Evolutionary conservation across 2,329 filamentous ascomycete genomes (phyloP).

Genomic region (Cadophora luteo-olivacea): DNA sequence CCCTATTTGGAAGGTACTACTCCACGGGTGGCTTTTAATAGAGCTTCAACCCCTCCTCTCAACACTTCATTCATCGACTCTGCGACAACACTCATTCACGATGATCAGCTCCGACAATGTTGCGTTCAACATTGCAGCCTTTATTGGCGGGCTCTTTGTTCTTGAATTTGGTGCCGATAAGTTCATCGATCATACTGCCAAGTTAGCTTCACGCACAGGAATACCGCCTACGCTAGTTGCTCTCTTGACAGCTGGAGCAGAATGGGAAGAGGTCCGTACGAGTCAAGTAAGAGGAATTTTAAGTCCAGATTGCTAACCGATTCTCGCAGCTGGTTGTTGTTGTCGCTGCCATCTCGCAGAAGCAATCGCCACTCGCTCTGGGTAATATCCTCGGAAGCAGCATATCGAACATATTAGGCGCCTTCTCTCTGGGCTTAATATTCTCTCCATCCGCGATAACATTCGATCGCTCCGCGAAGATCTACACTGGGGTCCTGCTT

Average conservation of each 20-base stretch:
- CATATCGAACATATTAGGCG: conserved; percentile 62
- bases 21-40: background rate
- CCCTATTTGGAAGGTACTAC: conserved; percentile 8
- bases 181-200: conserved; percentile 58
- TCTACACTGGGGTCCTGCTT: conserved; percentile 53
- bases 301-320: conserved; percentile 17
- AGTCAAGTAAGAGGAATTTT: background rate
- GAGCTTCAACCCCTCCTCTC: conserved; percentile 4
- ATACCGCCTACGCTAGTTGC: conserved; percentile 56
- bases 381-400: conserved; percentile 62
- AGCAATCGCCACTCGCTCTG: conserved; percentile 54
- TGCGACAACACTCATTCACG: conserved; percentile 9
- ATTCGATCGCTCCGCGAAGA: conserved; percentile 56
- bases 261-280: conserved; percentile 59
- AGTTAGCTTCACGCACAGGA: conserved; percentile 52
- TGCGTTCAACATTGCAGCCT: conserved; percentile 50
- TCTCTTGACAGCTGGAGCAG: conserved; percentile 58
- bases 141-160: conserved; percentile 54
- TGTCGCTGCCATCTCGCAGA: conserved; percentile 53
- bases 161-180: conserved; percentile 59
- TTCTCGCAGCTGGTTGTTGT: conserved; percentile 53
- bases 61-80: conserved; percentile 1
- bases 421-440: conserved; percentile 59
- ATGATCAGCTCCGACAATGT: conserved; percentile 34
- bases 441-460: conserved; percentile 46